phyloP scores from a whole-genome alignment of 2,329 filamentous ascomycete species.

The Claviceps pusilla region DNA sequence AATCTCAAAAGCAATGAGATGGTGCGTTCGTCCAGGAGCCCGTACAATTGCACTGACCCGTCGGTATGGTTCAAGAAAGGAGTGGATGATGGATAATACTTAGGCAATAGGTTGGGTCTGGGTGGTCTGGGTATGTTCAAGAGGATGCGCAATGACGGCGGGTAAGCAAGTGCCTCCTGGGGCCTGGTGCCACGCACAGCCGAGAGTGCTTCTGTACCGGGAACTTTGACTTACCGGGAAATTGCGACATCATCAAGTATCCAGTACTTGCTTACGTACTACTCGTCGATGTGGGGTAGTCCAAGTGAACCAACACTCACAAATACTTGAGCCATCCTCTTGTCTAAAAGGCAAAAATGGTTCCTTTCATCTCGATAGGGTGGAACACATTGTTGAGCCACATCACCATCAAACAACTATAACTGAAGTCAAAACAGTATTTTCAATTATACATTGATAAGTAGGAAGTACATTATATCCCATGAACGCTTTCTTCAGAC shows the following conservation, averaged over 20 bases:
- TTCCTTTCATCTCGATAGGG: too few species aligned
- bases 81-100: background rate
- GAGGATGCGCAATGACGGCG: background rate
- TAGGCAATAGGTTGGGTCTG: background rate
- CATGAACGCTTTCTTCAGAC: constrained; percentile 3
- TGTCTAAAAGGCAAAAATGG: too few species aligned
- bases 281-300: too few species aligned
- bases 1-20: background rate
- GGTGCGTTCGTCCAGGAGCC: background rate
- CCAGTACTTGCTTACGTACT: too few species aligned
- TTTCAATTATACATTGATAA: constrained; percentile 1
- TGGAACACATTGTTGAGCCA: background rate
- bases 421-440: background rate
- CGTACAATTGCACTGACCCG: background rate
- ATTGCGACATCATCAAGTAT: too few species aligned
- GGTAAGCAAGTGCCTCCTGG: background rate
- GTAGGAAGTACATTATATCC: constrained; percentile 4
- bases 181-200: background rate
- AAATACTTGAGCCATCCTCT: too few species aligned
- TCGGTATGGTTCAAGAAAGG: background rate
- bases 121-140: background rate
- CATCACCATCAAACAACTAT: background rate
- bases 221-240: too few species aligned
- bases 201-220: background rate
- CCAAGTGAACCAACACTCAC: too few species aligned